Conservation (phyloP, 768 basidiomycete species). For the Kwoniella bestiolae region DNA sequence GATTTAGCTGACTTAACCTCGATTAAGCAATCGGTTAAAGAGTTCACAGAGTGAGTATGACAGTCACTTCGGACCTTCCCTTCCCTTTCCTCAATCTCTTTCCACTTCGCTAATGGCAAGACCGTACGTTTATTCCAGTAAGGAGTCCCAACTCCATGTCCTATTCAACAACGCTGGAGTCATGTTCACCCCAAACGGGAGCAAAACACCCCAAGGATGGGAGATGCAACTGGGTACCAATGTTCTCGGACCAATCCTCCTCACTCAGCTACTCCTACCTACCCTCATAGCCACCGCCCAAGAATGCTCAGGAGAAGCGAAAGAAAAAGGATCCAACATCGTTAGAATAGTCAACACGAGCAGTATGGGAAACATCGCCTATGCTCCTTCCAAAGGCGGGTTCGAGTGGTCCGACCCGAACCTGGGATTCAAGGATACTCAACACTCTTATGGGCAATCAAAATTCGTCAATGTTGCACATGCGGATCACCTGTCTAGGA, state of each 20-base stretch:
- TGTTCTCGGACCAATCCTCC: not conserved
- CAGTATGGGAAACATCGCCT: not conserved
- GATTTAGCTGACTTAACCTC: not conserved
- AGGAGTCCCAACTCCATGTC: not conserved
- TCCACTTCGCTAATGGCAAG: no score
- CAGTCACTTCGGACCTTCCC: no score
- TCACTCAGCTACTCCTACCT: not conserved
- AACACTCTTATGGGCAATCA: not conserved
- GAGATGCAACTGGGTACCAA: slow-evolving; percentile 5
- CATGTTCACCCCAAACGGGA: slow-evolving; percentile 6
- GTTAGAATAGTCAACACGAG: not conserved
- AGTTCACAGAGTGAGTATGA: not conserved
- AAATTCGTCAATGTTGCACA: not conserved
- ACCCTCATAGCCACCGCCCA: not conserved
- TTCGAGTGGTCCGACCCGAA: not conserved
- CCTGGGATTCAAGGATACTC: not conserved
- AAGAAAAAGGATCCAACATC: not conserved
- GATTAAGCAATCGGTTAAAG: not conserved
- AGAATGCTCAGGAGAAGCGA: not conserved
- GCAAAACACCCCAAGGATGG: not conserved
- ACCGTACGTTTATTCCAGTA: no score
- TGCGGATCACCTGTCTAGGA: not conserved
- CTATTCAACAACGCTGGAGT: slow-evolving; percentile 4
- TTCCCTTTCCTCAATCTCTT: no score
- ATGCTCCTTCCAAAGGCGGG: not conserved